These are phyloP conservation scores for Cucumis sativus DNA, from an alignment of 306 rosid species.

Conservation along the genomic window Cucumber_9930_V3 NC_026658.2:18091501-18092000, in stretches of 20 bases:
- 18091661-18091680: background rate
- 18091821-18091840: conserved; percentile 88
- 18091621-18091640: conserved; percentile 93
- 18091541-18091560: conserved; percentile 90
- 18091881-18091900: conserved; percentile 43
- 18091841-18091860: conserved; percentile 91
- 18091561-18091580: conserved; percentile 77
- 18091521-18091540: conserved; percentile 37
- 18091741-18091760: conserved; percentile 35
- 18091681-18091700: background rate
- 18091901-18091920: conserved; percentile 8
- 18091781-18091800: conserved; percentile 82
- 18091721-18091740: conserved; percentile 61
- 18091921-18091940: background rate
- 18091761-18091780: conserved; percentile 63
- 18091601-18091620: conserved; percentile 88
- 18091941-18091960: too few species aligned
- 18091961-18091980: background rate
- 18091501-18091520: background rate
- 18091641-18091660: conserved; percentile 11
- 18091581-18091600: conserved; percentile 99
- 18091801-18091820: conserved; percentile 80
- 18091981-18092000: background rate
- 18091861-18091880: conserved; percentile 81
- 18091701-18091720: conserved; percentile 15